Base-by-base conservation (phyloP, 2,329 filamentous ascomycete species). In the Stagonosporopsis vannaccii region DNA sequence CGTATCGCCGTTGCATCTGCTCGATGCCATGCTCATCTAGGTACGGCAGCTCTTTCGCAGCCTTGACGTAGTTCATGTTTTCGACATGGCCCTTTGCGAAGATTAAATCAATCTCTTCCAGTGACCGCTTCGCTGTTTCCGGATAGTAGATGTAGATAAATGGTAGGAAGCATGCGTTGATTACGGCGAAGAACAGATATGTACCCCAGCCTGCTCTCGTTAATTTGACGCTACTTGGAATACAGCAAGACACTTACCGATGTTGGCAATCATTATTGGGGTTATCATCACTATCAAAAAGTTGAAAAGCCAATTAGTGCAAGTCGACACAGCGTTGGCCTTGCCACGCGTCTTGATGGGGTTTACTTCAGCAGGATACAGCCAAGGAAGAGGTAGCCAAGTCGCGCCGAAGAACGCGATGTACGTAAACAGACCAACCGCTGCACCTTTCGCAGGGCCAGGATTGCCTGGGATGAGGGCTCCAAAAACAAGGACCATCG, bases 331-430 rank as follows among this genome's bases (percentile, higher is more conserved):
- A 2, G 82, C 81, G 62, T 83, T 83, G 19, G 81, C 81, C 71
- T 83, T 83, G 22, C 80, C 79, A 40, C 82, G 77, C 2, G 80
- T 84, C 66, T 81, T 80, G 65, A 83, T 76, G 1, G 82, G 81
- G 40, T 80, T 82, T 60, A 82, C 70, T 56, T 82, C 82, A 47
- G 81, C 78, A 0, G 80, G 64, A 17, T 70, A 86, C 69, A 71
- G 57, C 86, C 85, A 89, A 1, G 86, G 85, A 15, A 87, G 78
- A 11, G 86, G 85, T 9, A 88, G 68, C 81, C 84, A 87, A 2
- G 84, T 85, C 0, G 86, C 85, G 22, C 85, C 87, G 57, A 89
- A 89, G 43, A 85, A 86, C 4, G 85, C 84, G 65, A 89, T 89
- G 71, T 88, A 90, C 1, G 85, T 81, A 74, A 89, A 89, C 15